Base-by-base conservation (phyloP, 2,329 filamentous ascomycete genomes). In the Bertia moriformis region DNA sequence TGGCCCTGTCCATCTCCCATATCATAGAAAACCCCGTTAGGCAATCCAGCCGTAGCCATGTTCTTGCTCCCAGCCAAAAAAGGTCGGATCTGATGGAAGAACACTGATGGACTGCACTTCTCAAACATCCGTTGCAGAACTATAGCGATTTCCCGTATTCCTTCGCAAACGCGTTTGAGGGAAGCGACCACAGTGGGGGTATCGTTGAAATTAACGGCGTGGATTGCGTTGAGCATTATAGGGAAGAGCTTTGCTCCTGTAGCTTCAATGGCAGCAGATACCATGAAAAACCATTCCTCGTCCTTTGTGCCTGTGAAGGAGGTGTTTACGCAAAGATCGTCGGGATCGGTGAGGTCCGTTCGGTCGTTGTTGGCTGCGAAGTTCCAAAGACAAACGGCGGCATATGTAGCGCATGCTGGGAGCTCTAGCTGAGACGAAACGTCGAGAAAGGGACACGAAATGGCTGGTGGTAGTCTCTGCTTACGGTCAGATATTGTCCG, bases 231-330 rank as follows among this genome's bases (percentile, higher is more conserved):
- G 18, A 93, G 64, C 78, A 94, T 87, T 40, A 78, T 57, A 0
- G 84, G 81, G 42, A 95, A 78, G 22, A 85, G 73, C 0, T 70
- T 65, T 0, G 78, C 87, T 0, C 82, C 86, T 37, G 78, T 71
- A 22, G 85, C 82, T 60, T 96, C 89, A 54, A 95, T 93, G 14
- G 88, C 87, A 1, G 91, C 82, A 1, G 85, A 93, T 43, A 95
- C 71, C 27, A 91, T 67, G 48, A 88, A 88, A 60, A 96, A 96
- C 89, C 89, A 95, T 49, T 87, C 86, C 58, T 96, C 89, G 47
- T 93, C 87, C 38, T 80, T 61, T 4, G 85, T 91, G 18, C 86
- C 88, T 3, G 87, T 95, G 51, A 94, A 91, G 12, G 88, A 93
- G 51, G 82, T 71, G 7, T 88, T 67, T 0, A 78, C 80, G 15